phyloP scores from a whole-genome alignment of 805 yeast genomes.

The Peterozyma toletana region DNA sequence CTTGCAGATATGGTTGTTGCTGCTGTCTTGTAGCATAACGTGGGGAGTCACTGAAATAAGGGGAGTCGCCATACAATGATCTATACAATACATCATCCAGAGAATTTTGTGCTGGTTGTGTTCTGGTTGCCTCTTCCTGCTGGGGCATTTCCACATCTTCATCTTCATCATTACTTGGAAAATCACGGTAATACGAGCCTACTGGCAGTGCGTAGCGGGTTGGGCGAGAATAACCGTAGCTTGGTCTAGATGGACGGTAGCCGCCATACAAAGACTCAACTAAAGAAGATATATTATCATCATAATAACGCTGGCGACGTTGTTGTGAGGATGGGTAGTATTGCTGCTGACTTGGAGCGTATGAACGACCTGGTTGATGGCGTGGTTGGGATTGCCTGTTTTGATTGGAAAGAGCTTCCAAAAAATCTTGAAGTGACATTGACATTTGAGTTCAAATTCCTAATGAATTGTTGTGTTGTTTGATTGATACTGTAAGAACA shows the following conservation, averaged over 20 bases:
- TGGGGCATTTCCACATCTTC: constrained; percentile 1
- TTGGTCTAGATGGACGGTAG: background rate
- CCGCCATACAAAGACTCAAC: too few species aligned
- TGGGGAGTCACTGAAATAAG: constrained; percentile 1
- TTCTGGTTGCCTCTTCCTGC: background rate
- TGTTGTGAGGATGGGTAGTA: constrained; percentile 1
- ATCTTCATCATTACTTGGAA: background rate
- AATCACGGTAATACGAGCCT: background rate
- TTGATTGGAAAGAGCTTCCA: too few species aligned
- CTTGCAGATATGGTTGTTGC: background rate
- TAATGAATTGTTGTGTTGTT: too few species aligned
- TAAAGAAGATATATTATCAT: too few species aligned
- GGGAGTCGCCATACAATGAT: constrained; percentile 9
- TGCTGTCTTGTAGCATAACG: background rate
- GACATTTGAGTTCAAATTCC: too few species aligned
- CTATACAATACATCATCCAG: constrained; percentile 3
- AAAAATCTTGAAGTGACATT: background rate
- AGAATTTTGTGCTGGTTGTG: background rate
- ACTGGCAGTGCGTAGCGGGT: background rate
- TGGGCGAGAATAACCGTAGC: constrained; percentile 4
- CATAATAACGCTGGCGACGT: background rate
- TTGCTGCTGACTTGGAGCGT: background rate
- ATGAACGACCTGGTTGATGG: background rate
- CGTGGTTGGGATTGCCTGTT: constrained; percentile 2
- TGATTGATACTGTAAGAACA: too few species aligned